Conservation (phyloP, 495 filamentous ascomycete species). For the Hypoxylon cercidicola region DNA sequence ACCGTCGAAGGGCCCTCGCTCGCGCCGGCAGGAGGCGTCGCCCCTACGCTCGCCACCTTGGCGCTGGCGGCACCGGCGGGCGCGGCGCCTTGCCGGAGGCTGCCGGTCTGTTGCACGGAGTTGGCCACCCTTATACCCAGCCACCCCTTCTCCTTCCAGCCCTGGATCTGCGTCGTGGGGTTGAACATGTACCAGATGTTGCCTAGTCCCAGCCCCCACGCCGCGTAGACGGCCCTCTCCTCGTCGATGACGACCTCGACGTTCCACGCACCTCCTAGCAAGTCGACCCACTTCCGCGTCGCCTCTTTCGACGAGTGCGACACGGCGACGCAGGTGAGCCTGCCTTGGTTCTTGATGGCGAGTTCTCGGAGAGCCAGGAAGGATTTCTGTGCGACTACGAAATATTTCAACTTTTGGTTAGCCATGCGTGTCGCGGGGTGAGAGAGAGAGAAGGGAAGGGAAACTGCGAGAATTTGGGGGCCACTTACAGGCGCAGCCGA, state of each 20-base stretch:
- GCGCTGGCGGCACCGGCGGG: background rate
- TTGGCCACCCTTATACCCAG: constrained; percentile 52
- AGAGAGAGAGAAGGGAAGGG: constrained; percentile 10
- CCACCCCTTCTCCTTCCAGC: constrained; percentile 58
- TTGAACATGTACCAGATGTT: constrained; percentile 61
- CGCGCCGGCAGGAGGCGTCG: constrained; percentile 16
- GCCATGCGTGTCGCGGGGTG: no score
- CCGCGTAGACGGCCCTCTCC: constrained; percentile 60
- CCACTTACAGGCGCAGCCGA: constrained; percentile 63
- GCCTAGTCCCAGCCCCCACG: constrained; percentile 64
- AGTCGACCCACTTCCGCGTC: constrained; percentile 60
- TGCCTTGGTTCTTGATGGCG: constrained; percentile 54
- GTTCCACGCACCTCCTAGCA: constrained; percentile 59
- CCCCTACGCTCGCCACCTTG: constrained; percentile 13
- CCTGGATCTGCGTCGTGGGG: constrained; percentile 53
- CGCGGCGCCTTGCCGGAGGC: constrained; percentile 21
- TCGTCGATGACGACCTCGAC: constrained; percentile 63
- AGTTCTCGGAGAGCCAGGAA: constrained; percentile 59
- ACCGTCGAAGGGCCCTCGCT: constrained; percentile 56
- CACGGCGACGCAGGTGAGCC: constrained; percentile 61
- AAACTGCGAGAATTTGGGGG: constrained; percentile 10
- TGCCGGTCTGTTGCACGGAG: constrained; percentile 46
- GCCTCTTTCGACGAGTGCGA: constrained; percentile 61
- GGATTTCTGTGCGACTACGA: constrained; percentile 65
- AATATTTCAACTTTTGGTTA: no score